Evolutionary conservation across 495 filamentous ascomycete genomes (phyloP), one percentile per base, ranked within the genome.

Genomic region (Usnea hakonensis): DNA sequence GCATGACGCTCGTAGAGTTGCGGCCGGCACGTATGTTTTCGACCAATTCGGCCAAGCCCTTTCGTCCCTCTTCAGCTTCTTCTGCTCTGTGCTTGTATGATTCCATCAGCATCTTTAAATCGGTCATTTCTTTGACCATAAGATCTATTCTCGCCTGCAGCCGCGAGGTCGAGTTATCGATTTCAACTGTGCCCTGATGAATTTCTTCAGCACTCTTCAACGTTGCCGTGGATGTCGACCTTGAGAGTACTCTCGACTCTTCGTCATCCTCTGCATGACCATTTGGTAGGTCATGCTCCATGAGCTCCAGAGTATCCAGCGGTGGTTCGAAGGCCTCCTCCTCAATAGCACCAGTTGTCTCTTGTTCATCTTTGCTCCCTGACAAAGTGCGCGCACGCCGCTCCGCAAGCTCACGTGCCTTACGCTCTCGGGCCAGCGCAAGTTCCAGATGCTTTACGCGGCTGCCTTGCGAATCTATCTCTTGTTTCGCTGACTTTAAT

Each of bases 11-110:
- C 28, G 60, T 58, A n/a, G 36, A 35, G 23, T 48, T 37, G 38
- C 53, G 41, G 41, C 67, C 66, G n/a, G 62, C 44, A 53, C 90
- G 83, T 50, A 95, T 85, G 35, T 87, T 87, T 67, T 89, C 83
- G 19, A 97, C 86, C 91, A 97, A 93, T 70, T 96, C 90, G 0
- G 87, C 86, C 28, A 98, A 75, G 1, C 86, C 89, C 70, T 86
- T 86, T 57, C 86, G 84, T 64, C 96, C 90, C 23, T 79, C 77
- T 70, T 96, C 91, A 5, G 92, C 91, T 54, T 76, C 83, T 71
- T 95, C 87, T 3, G 91, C 90, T 17, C 89, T 84, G 19, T 81
- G 75, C 65, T 86, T 86, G 74, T 90, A 96, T 0, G 75, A 74
- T 55, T 93, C 86, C 68, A 96, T 85, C 72, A 93, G 85, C 61